These are phyloP conservation scores for Diutina mesorugosa DNA, from an alignment of 1,139 yeast genomes.

Conservation along the genomic window DNA sequence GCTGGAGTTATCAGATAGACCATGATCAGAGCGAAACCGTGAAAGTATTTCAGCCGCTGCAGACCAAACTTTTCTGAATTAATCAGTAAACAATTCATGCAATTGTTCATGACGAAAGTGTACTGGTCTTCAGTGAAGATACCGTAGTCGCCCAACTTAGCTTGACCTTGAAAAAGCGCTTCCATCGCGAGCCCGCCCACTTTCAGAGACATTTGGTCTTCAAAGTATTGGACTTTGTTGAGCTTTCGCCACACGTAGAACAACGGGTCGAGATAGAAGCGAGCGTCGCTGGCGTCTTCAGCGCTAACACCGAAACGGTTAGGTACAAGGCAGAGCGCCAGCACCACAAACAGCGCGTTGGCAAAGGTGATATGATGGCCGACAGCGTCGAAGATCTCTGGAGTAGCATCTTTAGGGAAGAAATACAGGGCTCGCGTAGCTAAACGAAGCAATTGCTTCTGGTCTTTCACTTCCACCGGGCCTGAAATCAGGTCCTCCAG, in stretches of 20 bases:
- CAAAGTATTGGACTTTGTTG: slow-evolving; percentile 45
- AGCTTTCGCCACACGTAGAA: slow-evolving; percentile 67
- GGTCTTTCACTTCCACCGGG: slow-evolving; percentile 28
- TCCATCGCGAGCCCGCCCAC: slow-evolving; percentile 47
- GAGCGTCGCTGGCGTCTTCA: slow-evolving; percentile 8
- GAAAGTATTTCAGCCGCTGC: slow-evolving; percentile 30
- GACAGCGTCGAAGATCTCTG: slow-evolving; percentile 22
- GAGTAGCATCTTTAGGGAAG: slow-evolving; percentile 25
- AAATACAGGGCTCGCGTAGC: slow-evolving; percentile 37
- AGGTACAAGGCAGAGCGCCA: slow-evolving; percentile 48
- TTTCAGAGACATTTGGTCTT: slow-evolving; percentile 53
- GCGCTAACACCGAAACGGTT: slow-evolving; percentile 11
- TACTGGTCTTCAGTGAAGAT: slow-evolving; percentile 52
- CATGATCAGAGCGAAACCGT: slow-evolving; percentile 51
- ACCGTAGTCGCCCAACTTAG: slow-evolving; percentile 31
- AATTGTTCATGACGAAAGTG: slow-evolving; percentile 40
- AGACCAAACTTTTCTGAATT: slow-evolving; percentile 27
- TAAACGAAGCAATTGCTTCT: slow-evolving; percentile 26
- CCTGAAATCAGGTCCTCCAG: slow-evolving; percentile 17
- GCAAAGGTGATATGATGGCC: slow-evolving; percentile 40
- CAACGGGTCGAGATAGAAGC: slow-evolving; percentile 49
- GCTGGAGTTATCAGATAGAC: slow-evolving; percentile 53
- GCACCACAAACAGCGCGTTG: slow-evolving; percentile 45
- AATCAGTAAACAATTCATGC: slow-evolving; percentile 41
- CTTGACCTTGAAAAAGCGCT: slow-evolving; percentile 5